Conservation (phyloP, 139 green algal species). For the Protoeuglena noctilucae region DNA sequence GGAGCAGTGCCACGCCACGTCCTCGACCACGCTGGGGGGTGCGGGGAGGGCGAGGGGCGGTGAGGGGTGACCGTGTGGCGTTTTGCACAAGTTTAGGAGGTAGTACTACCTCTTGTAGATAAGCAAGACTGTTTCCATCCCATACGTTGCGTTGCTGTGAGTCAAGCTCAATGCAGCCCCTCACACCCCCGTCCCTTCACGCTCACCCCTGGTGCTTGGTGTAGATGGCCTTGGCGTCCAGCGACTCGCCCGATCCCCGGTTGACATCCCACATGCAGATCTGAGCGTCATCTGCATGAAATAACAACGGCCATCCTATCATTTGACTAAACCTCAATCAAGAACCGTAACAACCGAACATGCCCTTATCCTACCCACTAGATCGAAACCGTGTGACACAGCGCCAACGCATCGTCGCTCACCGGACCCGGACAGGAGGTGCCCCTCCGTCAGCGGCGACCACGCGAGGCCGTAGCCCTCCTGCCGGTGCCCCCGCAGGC, state of each 20-base stretch:
- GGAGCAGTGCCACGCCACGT: slow-evolving; percentile 91
- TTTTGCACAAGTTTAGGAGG: no score
- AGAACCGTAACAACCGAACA: no score
- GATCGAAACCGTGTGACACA: no score
- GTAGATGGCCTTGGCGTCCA: slow-evolving; percentile 63
- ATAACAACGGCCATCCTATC: no score
- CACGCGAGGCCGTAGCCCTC: slow-evolving; percentile 96
- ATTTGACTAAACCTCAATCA: no score
- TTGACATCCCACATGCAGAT: slow-evolving; percentile 98
- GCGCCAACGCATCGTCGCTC: no score
- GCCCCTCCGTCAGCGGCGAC: slow-evolving; percentile 60
- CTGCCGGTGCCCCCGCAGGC: slow-evolving; percentile 70
- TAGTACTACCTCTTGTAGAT: no score
- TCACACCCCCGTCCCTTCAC: no score
- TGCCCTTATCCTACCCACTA: no score
- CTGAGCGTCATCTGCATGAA: slow-evolving; percentile 93
- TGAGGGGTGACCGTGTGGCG: no score
- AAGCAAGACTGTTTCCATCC: no score
- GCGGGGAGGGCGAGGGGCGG: not conserved
- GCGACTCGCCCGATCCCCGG: slow-evolving; percentile 7
- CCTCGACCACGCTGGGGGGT: slow-evolving; percentile 38
- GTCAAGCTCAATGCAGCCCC: slow-evolving; percentile 59
- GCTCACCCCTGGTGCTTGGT: slow-evolving; percentile 49
- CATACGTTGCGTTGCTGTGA: no score
- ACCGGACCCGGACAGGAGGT: slow-evolving; percentile 84